Percentiles rank a stretch among this genome's conserved stretches.
These are phyloP conservation scores for Funneliformis caledonium DNA, from an alignment of 371 early-diverging fungal species.

Conservation along the genomic window DNA sequence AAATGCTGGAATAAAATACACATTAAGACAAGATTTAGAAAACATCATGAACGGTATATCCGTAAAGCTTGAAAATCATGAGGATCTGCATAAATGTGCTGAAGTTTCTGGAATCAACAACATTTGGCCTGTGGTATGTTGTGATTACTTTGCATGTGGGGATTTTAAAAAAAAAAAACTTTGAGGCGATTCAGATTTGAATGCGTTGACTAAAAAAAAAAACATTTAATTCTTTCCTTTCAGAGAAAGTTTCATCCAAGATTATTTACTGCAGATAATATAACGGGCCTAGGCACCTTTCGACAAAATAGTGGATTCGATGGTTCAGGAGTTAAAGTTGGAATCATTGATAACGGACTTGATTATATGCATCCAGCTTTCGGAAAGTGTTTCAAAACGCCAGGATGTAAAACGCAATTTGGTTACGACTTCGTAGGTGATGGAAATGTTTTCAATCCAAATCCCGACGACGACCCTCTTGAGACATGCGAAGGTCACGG, in stretches of 20 bases:
- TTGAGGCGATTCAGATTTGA: neutral
- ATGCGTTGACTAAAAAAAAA: neutral
- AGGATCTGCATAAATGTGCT: slow-evolving; percentile 38
- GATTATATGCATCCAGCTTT: slow-evolving; percentile 62
- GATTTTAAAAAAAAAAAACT: no score
- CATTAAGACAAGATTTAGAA: neutral
- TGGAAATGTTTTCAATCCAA: slow-evolving; percentile 37
- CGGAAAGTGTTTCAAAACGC: slow-evolving; percentile 57
- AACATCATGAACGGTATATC: neutral
- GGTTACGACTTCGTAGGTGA: slow-evolving; percentile 56
- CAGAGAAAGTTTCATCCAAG: slow-evolving; percentile 36
- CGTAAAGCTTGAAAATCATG: neutral
- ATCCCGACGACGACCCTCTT: slow-evolving; percentile 58
- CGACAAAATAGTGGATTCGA: slow-evolving; percentile 54
- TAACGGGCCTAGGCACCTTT: slow-evolving; percentile 65
- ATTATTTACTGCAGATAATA: slow-evolving; percentile 51
- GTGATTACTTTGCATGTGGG: neutral
- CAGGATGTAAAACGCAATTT: slow-evolving; percentile 48
- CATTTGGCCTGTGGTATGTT: slow-evolving; percentile 45
- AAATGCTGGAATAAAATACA: neutral
- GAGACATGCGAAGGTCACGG: slow-evolving; percentile 62
- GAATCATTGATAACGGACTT: slow-evolving; percentile 59
- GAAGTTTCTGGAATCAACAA: slow-evolving; percentile 44
- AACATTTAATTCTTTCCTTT: neutral
- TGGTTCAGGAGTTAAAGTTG: slow-evolving; percentile 70